These are phyloP conservation scores for Arthroderma sp. DNA, from an alignment of 2,329 filamentous ascomycete genomes.

Conservation along the genomic window DNA sequence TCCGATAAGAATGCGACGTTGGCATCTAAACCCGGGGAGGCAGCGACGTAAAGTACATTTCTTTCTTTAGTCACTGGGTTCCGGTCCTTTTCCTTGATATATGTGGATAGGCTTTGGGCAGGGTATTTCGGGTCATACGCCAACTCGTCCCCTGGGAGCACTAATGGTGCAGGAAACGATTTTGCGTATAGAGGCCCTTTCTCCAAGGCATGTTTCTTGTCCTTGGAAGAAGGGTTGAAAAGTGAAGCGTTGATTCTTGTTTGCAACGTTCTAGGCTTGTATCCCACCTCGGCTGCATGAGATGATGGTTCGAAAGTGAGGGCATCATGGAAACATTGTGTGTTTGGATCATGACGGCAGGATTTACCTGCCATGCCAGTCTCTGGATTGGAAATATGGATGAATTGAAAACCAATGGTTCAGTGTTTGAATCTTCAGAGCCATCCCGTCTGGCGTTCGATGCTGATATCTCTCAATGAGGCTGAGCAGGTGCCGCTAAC, in stretches of 20 bases:
- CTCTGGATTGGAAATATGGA: too few relatives aligned
- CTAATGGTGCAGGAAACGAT: conserved; percentile 45
- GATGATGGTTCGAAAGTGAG: conserved; percentile 14
- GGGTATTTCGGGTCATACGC: conserved; percentile 39
- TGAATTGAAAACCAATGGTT: neutral
- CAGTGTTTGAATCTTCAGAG: neutral
- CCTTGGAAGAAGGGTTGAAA: conserved; percentile 1
- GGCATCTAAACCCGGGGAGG: conserved; percentile 29
- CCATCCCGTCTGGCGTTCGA: neutral
- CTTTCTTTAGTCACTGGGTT: conserved; percentile 37
- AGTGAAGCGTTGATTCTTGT: conserved; percentile 15
- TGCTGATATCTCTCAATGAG: too few relatives aligned
- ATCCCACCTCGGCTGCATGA: conserved; percentile 24
- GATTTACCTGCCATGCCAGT: too few relatives aligned
- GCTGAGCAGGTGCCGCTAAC: too few relatives aligned
- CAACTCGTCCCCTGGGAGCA: conserved; percentile 48
- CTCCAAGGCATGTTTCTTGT: conserved; percentile 6
- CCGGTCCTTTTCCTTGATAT: conserved; percentile 33
- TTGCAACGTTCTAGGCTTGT: conserved; percentile 15
- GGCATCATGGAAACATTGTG: neutral
- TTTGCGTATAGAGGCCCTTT: neutral
- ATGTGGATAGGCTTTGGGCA: conserved; percentile 41
- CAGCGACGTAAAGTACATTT: conserved; percentile 43
- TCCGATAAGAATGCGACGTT: conserved; percentile 26
- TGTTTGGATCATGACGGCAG: neutral